These are phyloP conservation scores for Jamesozyma jinghongensis DNA, from an alignment of 805 yeast species.

Conservation along the genomic window DNA sequence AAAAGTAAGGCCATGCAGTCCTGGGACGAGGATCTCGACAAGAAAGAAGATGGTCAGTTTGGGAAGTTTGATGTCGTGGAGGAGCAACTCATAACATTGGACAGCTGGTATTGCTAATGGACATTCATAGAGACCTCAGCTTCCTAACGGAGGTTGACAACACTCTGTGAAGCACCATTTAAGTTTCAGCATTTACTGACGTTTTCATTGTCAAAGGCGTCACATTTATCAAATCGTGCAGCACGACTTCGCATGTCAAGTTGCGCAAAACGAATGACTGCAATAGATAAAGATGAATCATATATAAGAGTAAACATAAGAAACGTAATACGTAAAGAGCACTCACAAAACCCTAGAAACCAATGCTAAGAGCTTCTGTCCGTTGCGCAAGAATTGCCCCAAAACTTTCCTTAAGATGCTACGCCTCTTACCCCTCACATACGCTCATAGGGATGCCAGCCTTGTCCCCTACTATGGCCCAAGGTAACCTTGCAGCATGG, in stretches of 20 bases:
- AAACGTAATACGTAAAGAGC: too few relatives aligned
- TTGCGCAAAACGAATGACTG: too few relatives aligned
- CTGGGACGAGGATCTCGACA: conserved; percentile 1
- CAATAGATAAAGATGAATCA: conserved; percentile 2
- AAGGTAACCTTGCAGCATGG: conserved; percentile 89
- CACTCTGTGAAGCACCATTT: too few relatives aligned
- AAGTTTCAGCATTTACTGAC: too few relatives aligned
- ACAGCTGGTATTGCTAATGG: conserved; percentile 10
- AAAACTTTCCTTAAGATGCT: conserved; percentile 19
- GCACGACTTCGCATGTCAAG: too few relatives aligned
- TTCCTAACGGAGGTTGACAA: too few relatives aligned
- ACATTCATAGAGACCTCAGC: not conserved
- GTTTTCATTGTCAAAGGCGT: too few relatives aligned
- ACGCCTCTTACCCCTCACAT: conserved; percentile 62
- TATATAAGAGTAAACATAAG: too few relatives aligned
- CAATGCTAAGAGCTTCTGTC: conserved; percentile 17
- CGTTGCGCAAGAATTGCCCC: too few relatives aligned
- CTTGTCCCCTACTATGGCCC: conserved; percentile 98
- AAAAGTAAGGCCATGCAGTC: conserved; percentile 16
- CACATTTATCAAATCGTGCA: too few relatives aligned
- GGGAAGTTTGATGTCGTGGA: not conserved
- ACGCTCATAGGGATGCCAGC: conserved; percentile 96
- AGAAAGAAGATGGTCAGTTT: too few relatives aligned
- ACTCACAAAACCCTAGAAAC: too few relatives aligned
- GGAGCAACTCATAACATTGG: conserved; percentile 17